phyloP scores from a whole-genome alignment of 1,284 basidiomycete species.

The Rhizopogon hawkerae region DNA sequence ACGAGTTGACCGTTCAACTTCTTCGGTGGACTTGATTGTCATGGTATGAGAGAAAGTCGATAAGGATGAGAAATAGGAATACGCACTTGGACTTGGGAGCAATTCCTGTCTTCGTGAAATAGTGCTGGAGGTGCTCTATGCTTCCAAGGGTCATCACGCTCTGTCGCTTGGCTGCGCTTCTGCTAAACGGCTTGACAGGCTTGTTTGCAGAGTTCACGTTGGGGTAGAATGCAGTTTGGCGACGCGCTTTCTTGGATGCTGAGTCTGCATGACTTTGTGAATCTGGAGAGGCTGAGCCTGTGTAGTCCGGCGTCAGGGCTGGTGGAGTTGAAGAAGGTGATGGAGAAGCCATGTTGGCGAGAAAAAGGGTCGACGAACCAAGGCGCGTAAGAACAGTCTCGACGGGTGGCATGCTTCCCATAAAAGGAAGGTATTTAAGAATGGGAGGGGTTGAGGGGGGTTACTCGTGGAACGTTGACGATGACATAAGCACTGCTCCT shows the following conservation, averaged over 20 bases:
- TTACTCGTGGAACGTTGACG: neutral
- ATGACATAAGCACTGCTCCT: neutral
- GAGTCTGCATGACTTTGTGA: slow-evolving; percentile 19
- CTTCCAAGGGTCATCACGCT: slow-evolving; percentile 81
- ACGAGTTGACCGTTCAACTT: slow-evolving; percentile 49
- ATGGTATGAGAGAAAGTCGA: slow-evolving; percentile 7
- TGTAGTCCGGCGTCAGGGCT: slow-evolving; percentile 44
- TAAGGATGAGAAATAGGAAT: slow-evolving; percentile 7
- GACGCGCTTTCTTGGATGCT: slow-evolving; percentile 29
- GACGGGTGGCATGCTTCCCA: no score
- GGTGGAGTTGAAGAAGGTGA: slow-evolving; percentile 36
- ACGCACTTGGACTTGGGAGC: slow-evolving; percentile 64
- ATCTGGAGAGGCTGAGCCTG: slow-evolving; percentile 24
- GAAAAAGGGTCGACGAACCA: neutral
- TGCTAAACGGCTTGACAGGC: slow-evolving; percentile 71
- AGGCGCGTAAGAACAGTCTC: neutral
- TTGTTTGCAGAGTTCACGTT: slow-evolving; percentile 63
- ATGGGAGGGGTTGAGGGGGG: slow-evolving; percentile 2
- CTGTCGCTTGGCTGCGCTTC: slow-evolving; percentile 77
- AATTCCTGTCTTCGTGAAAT: slow-evolving; percentile 78
- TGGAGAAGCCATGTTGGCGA: slow-evolving; percentile 29
- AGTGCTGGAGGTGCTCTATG: slow-evolving; percentile 82
- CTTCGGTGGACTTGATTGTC: slow-evolving; percentile 37
- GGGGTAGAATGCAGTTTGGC: slow-evolving; percentile 68
- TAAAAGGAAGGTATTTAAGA: no score